phyloP scores from a whole-genome alignment of 306 rosid genomes.

The Cicer bijugum region DNA sequence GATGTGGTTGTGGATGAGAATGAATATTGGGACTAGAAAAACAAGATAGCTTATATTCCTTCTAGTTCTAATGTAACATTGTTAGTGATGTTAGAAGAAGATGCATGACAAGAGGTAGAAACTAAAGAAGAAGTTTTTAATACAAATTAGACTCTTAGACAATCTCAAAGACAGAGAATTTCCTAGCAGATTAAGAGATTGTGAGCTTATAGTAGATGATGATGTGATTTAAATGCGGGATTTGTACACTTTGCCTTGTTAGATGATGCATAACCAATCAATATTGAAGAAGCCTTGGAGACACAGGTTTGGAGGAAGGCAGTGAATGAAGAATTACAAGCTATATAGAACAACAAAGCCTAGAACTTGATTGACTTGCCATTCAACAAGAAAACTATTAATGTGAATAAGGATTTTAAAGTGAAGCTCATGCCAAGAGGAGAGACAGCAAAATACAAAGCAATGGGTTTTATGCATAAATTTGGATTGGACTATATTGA shows the following conservation, averaged over 20 bases:
- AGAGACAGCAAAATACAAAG: not conserved
- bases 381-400: not conserved
- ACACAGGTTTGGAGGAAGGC: not conserved
- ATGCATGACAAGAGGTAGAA: not conserved
- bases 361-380: no score
- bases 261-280: not conserved
- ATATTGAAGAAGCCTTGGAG: not conserved
- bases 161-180: not conserved
- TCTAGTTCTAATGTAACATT: not conserved
- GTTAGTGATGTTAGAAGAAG: not conserved
- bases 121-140: not conserved
- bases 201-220: not conserved
- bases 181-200: not conserved
- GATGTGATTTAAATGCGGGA: not conserved
- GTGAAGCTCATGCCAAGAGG: not conserved
- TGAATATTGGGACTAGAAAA: not conserved
- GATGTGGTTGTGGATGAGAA: not conserved
- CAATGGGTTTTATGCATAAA: not conserved
- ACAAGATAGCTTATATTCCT: not conserved
- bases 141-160: no score
- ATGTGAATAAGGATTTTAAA: not conserved
- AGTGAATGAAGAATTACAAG: not conserved
- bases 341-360: not conserved
- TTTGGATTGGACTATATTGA: not conserved
- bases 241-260: not conserved